Base-by-base conservation (phyloP, 768 basidiomycete species). In the Mycena haematopus region DNA sequence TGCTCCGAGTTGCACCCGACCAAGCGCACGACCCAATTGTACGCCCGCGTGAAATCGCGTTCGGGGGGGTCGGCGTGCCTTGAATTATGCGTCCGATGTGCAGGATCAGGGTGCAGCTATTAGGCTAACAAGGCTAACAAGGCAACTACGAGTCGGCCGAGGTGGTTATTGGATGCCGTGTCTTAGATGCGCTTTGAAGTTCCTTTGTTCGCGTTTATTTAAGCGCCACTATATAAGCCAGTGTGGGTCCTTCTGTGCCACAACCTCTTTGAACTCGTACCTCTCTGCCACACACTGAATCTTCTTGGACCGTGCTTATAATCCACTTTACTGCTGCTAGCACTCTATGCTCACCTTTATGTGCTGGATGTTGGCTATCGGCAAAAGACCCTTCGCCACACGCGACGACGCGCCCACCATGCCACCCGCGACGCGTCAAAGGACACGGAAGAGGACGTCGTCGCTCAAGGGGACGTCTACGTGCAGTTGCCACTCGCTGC, bases 381-480 rank as follows among this genome's bases (percentile, higher is more conserved):
- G 45, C 52, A 53, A 33, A 15, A 3, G 29, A 4, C 25, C 35
- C 25, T 38, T 47, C 40, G 35, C 49, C 35, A 25, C 56, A 58
- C 57, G 58, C 63, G 55, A 44, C 49, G 42, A 64, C 58, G 63
- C 58, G 53, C 42, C 29, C 57, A 0, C 19, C 5, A 15, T 6
- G 35, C 27, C 49, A 5, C 11, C 46, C 17, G 6, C 29, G 55
- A 65, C 63, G 63, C 63, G 63, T 65, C 58, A 52, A 56, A 47
- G 40, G 27, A 38, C 55, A 14, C 58, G 54, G 19, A 5, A 44
- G 27, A 55, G 63, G 31, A 46, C 63, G 4, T 31, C 52, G 25
- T 60, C 63, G 6, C 59, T 60, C 24, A 65, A 65, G 29, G 63
- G 54, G 13, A 6, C 25, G 19, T 14, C 63, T 25, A 65, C 58